Conservation (phyloP, 352 stramenopile species). For the Phytopythium montanum region DNA sequence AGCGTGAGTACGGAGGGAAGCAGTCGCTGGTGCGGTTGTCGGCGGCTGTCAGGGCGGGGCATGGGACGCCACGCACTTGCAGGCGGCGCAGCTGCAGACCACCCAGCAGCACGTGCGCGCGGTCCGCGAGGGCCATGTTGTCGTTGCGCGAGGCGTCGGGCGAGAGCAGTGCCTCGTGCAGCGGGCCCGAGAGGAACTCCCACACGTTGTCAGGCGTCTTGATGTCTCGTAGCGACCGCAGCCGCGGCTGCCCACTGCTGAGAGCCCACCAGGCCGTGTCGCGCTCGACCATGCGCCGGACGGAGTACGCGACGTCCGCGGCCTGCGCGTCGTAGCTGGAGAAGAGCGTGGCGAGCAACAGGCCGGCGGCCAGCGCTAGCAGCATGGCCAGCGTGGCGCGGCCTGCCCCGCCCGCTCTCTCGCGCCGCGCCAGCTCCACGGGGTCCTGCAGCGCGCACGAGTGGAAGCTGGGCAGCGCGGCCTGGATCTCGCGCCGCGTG, state of each 20-base stretch:
- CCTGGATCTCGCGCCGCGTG: constrained; percentile 62
- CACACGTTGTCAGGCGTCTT: constrained; percentile 46
- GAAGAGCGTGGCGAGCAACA: constrained; percentile 41
- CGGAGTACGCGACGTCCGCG: constrained; percentile 29
- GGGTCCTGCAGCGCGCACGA: constrained; percentile 65
- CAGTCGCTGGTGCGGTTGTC: constrained; percentile 16
- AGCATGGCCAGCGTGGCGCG: constrained; percentile 38
- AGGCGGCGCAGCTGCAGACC: constrained; percentile 49
- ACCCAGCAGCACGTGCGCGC: constrained; percentile 52
- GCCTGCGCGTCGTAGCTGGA: constrained; percentile 40
- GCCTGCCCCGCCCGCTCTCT: constrained; percentile 28
- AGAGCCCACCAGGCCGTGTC: constrained; percentile 15
- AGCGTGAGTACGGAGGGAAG: constrained; percentile 31
- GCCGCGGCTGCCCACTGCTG: not conserved
- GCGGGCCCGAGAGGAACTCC: constrained; percentile 39
- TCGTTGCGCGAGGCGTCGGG: constrained; percentile 56
- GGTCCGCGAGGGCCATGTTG: constrained; percentile 48
- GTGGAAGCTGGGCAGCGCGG: constrained; percentile 58
- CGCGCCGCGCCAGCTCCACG: constrained; percentile 37
- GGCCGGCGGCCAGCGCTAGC: constrained; percentile 37
- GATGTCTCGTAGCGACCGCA: constrained; percentile 28
- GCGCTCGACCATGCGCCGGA: constrained; percentile 19
- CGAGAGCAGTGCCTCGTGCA: constrained; percentile 36
- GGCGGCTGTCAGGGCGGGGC: constrained; percentile 3
- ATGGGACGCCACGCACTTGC: constrained; percentile 32